These are phyloP conservation scores for Selenicereus undatus DNA, from an alignment of 148 eudicot genomes.

Conservation along the genomic window DNA sequence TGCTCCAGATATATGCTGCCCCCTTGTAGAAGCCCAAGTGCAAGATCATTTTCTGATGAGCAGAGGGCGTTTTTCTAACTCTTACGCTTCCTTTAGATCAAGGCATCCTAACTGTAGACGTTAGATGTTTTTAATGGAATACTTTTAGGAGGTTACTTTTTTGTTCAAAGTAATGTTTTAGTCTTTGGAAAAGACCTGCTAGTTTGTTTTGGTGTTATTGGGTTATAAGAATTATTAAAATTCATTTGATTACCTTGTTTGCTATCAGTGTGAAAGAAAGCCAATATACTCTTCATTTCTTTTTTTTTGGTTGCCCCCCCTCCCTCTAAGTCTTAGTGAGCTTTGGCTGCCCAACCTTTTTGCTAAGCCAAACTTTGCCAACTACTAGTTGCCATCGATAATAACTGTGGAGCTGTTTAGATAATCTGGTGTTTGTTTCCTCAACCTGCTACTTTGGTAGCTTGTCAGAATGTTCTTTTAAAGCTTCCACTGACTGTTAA, in stretches of 20 bases:
- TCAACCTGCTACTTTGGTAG: not conserved
- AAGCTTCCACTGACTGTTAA: too few relatives aligned
- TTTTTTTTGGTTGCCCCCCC: not conserved
- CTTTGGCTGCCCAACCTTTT: not conserved
- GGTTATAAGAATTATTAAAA: not conserved
- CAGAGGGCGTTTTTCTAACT: slow-evolving; percentile 13
- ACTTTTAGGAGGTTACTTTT: not conserved
- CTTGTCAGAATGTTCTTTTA: not conserved
- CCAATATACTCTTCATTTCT: not conserved
- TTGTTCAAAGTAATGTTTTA: not conserved
- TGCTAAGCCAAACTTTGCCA: not conserved
- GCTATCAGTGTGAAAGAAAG: not conserved
- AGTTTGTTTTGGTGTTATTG: not conserved
- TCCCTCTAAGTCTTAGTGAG: not conserved
- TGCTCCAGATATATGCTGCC: slow-evolving; percentile 21
- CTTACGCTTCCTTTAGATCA: slow-evolving; percentile 7
- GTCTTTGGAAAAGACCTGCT: too few relatives aligned
- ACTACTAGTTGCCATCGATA: not conserved
- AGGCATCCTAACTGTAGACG: slow-evolving; percentile 7
- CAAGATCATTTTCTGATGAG: slow-evolving; percentile 15
- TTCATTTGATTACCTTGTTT: not conserved
- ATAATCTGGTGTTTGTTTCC: not conserved
- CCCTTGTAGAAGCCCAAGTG: slow-evolving; percentile 19
- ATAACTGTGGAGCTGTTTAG: not conserved
- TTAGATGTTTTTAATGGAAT: slow-evolving; percentile 10